Percentiles rank a stretch among this genome's conserved stretches.
phyloP scores from a whole-genome alignment of 2,329 filamentous ascomycete genomes.

The Waltergamsia citrina region DNA sequence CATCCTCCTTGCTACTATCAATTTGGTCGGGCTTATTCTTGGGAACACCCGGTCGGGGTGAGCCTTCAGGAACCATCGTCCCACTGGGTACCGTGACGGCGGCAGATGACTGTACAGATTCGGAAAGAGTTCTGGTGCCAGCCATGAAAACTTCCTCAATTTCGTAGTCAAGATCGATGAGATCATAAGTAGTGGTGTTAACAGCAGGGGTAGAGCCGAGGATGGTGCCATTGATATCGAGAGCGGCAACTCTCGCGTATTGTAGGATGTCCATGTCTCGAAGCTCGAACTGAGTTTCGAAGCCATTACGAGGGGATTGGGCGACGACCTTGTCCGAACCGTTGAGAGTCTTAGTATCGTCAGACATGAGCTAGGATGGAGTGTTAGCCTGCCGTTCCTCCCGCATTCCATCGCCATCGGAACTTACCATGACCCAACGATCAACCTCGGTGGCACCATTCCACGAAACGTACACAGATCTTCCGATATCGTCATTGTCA shows the following conservation, averaged over 20 bases:
- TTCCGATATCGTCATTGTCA: slow-evolving; percentile 10
- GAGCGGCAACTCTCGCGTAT: slow-evolving; percentile 2
- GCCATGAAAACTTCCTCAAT: not conserved
- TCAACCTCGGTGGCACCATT: slow-evolving; percentile 18
- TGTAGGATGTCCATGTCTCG: not conserved
- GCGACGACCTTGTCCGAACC: slow-evolving; percentile 2
- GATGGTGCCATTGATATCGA: slow-evolving; percentile 1
- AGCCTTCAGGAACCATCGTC: not conserved
- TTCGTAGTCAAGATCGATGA: not conserved
- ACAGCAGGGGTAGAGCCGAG: slow-evolving; percentile 3
- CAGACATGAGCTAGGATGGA: slow-evolving; percentile 1
- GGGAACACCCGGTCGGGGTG: not conserved
- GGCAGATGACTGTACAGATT: not conserved
- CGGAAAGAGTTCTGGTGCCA: not conserved
- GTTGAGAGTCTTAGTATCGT: not conserved
- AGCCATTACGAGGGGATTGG: slow-evolving; percentile 3
- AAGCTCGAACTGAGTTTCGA: slow-evolving; percentile 2
- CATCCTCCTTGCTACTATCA: not conserved
- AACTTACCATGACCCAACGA: slow-evolving; percentile 16
- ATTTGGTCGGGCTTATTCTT: not conserved
- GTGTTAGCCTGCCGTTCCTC: not conserved
- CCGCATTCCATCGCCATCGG: no score
- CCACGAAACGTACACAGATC: slow-evolving; percentile 17
- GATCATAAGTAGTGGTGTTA: not conserved
- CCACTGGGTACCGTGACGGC: not conserved